These are phyloP conservation scores for Clathrospora elynae DNA, from an alignment of 2,329 filamentous ascomycete genomes.

Conservation along the genomic window DNA sequence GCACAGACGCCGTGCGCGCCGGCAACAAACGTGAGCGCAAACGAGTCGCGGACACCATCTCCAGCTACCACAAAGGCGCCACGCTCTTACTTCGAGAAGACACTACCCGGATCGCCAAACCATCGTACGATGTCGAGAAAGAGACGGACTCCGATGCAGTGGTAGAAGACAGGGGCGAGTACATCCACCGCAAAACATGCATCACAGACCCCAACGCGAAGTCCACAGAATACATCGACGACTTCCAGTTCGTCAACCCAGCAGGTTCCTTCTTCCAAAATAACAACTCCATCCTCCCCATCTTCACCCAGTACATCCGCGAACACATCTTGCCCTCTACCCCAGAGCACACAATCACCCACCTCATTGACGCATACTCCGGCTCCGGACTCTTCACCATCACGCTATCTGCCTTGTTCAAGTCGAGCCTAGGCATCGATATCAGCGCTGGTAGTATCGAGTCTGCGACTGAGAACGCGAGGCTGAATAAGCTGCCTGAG, in stretches of 20 bases:
- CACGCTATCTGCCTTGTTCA: slow-evolving; percentile 82
- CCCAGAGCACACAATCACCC: slow-evolving; percentile 62
- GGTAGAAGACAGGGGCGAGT: slow-evolving; percentile 61
- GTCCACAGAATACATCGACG: slow-evolving; percentile 84
- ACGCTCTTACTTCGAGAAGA: slow-evolving; percentile 88
- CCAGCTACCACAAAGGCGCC: slow-evolving; percentile 77
- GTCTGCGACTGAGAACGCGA: slow-evolving; percentile 78
- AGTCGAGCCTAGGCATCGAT: slow-evolving; percentile 84
- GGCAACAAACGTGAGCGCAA: slow-evolving; percentile 81
- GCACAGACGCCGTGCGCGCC: slow-evolving; percentile 79
- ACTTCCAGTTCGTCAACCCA: slow-evolving; percentile 85
- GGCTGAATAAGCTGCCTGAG: slow-evolving; percentile 70
- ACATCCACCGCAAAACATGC: slow-evolving; percentile 83
- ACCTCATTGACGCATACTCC: slow-evolving; percentile 97
- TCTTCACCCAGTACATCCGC: slow-evolving; percentile 86
- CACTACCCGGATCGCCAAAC: slow-evolving; percentile 69
- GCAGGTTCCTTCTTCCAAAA: slow-evolving; percentile 98
- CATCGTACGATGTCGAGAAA: slow-evolving; percentile 25
- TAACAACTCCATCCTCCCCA: slow-evolving; percentile 94
- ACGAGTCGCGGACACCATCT: slow-evolving; percentile 71
- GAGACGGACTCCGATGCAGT: slow-evolving; percentile 50
- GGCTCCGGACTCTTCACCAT: slow-evolving; percentile 97
- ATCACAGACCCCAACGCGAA: slow-evolving; percentile 83
- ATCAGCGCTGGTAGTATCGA: slow-evolving; percentile 79
- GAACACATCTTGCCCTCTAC: slow-evolving; percentile 68